These are phyloP conservation scores for Aurantiochytrium sp. DNA, from an alignment of 108 stramenopile species.

Conservation along the genomic window DNA sequence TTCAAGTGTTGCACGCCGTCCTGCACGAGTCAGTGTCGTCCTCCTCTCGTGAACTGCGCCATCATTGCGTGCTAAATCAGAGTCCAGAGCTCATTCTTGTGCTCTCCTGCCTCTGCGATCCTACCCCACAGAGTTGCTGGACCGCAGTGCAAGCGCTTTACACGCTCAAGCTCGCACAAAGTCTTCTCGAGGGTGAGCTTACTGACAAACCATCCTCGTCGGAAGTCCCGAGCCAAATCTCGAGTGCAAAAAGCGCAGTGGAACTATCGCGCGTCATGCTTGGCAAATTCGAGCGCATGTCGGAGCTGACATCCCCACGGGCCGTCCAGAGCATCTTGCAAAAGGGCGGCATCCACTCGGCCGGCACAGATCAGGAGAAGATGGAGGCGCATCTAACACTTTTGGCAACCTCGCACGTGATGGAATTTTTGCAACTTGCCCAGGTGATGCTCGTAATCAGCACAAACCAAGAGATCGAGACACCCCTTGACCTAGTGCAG, in stretches of 20 bases:
- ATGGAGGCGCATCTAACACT: not conserved
- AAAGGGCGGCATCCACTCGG: not conserved
- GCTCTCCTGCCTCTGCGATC: not conserved
- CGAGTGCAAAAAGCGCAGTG: not conserved
- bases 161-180: not conserved
- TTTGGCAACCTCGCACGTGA: not conserved
- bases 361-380: not conserved
- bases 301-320: not conserved
- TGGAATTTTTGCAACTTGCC: not conserved
- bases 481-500: not conserved
- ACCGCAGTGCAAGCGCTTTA: not conserved
- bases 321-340: not conserved
- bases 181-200: not conserved
- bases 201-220: not conserved
- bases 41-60: not conserved
- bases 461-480: not conserved
- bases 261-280: not conserved
- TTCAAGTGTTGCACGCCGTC: not conserved
- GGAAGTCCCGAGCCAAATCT: not conserved
- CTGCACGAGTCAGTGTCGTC: not conserved
- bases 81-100: not conserved
- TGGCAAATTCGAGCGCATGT: not conserved
- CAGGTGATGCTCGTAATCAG: not conserved
- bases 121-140: not conserved
- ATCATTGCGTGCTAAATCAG: not conserved